Evolutionary conservation across 768 basidiomycete genomes (phyloP).

Genomic region (Mrakia blollopis): DNA sequence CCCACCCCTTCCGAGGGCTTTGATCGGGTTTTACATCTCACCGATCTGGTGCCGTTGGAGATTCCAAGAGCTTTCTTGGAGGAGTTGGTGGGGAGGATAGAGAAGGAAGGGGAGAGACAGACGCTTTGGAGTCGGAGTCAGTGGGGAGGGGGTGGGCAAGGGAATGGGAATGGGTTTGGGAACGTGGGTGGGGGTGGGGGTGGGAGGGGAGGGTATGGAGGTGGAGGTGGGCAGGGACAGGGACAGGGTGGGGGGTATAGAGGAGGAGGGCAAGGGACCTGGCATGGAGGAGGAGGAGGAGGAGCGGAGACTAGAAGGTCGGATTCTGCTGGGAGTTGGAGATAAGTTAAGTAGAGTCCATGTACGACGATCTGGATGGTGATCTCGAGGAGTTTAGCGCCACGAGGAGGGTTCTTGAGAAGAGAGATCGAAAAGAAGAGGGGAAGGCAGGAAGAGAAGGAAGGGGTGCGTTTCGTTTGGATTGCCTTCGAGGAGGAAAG

Average conservation of each 20-base stretch:
- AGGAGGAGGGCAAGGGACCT: neutral
- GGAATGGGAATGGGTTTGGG: neutral
- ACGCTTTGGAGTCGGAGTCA: conserved; percentile 11
- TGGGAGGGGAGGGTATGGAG: neutral
- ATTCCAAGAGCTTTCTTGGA: neutral
- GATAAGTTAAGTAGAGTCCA: neutral
- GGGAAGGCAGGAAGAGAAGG: no score
- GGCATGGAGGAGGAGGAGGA: neutral
- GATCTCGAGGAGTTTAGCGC: no score
- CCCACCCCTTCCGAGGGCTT: conserved; percentile 23
- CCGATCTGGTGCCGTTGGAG: neutral
- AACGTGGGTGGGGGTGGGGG: neutral
- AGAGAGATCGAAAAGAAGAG: no score
- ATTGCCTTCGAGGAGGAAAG: no score
- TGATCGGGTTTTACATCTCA: conserved; percentile 2
- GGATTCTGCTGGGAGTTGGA: neutral
- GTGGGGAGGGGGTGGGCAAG: neutral
- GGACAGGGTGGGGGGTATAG: neutral
- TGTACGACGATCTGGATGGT: no score
- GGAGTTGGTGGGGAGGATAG: neutral
- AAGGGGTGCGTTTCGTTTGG: no score
- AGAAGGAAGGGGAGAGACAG: conserved; percentile 15
- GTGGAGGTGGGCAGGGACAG: neutral
- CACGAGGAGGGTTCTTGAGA: no score
- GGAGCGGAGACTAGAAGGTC: no score